phyloP scores from a whole-genome alignment of 1,139 yeast species.

The Suhomyces anneliseae region DNA sequence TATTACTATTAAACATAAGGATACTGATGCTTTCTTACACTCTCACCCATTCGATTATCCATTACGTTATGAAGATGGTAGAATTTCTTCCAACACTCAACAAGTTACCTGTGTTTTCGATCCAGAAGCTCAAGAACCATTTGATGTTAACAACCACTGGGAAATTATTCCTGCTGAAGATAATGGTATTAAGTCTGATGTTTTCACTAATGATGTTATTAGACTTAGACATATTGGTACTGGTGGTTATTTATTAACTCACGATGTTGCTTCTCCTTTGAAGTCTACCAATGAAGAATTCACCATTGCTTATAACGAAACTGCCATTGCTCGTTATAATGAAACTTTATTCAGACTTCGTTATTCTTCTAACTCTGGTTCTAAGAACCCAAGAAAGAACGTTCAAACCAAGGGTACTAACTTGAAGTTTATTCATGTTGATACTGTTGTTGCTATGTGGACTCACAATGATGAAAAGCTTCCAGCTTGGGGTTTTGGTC shows the following conservation, averaged over 20 bases:
- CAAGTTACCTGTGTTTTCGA: constrained; percentile 75
- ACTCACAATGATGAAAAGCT: constrained; percentile 77
- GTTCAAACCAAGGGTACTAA: constrained; percentile 71
- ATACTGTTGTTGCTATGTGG: constrained; percentile 94
- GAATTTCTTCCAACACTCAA: constrained; percentile 93
- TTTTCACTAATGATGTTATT: constrained; percentile 61
- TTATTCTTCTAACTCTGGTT: constrained; percentile 47
- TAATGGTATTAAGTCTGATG: constrained; percentile 24
- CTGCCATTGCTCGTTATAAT: constrained; percentile 55
- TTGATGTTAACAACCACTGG: constrained; percentile 81
- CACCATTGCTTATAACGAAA: constrained; percentile 56
- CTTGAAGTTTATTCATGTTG: constrained; percentile 74
- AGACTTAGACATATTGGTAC: constrained; percentile 84
- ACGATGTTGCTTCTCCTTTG: constrained; percentile 83
- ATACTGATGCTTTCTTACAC: constrained; percentile 73
- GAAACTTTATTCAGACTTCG: constrained; percentile 81
- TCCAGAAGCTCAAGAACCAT: constrained; percentile 22
- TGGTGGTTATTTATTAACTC: constrained; percentile 76
- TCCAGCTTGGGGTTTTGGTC: constrained; percentile 94
- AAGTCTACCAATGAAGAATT: constrained; percentile 24
- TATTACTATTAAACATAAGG: constrained; percentile 74
- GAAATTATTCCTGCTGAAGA: constrained; percentile 66
- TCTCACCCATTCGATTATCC: constrained; percentile 80
- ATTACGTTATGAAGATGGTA: constrained; percentile 91
- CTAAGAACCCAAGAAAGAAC: constrained; percentile 46